Evolutionary conservation across 2,329 filamentous ascomycete genomes (phyloP).

Genomic region (Aureobasidium uvarum): DNA sequence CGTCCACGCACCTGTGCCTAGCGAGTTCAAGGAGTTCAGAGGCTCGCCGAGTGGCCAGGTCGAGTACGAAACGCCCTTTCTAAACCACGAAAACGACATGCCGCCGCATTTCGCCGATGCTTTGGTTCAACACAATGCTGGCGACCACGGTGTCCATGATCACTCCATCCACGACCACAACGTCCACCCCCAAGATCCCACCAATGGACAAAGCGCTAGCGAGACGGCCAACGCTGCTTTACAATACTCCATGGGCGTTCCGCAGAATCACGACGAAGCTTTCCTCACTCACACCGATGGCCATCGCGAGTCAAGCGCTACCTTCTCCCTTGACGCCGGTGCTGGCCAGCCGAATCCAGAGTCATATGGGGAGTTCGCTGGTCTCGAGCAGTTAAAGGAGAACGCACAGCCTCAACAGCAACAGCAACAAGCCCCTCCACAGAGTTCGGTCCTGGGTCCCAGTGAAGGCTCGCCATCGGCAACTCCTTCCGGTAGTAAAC

Average conservation of each 20-base stretch:
- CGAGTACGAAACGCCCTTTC: conserved; percentile 39
- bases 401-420: conserved; percentile 40
- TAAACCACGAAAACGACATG: conserved; percentile 45
- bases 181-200: conserved; percentile 28
- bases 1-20: conserved; percentile 36
- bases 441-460: not conserved
- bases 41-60: conserved; percentile 31
- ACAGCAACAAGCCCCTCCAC: conserved; percentile 36
- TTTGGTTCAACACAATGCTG: conserved; percentile 37
- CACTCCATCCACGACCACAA: conserved; percentile 35
- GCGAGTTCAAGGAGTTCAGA: conserved; percentile 28
- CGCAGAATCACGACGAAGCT: conserved; percentile 55
- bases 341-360: conserved; percentile 25
- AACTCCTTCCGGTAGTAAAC: conserved; percentile 56
- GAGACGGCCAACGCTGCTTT: conserved; percentile 61
- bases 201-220: conserved; percentile 49
- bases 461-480: conserved; percentile 20
- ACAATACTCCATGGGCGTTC: conserved; percentile 56
- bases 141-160: conserved; percentile 30
- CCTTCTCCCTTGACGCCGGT: conserved; percentile 29
- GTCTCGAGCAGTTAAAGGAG: conserved; percentile 28
- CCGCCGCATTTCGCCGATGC: conserved; percentile 40
- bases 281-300: conserved; percentile 42
- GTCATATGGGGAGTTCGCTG: conserved; percentile 30
- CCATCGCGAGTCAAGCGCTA: conserved; percentile 24